Evolutionary conservation across 495 filamentous ascomycete species (phyloP).

Genomic region (Tetracladium setigerum): DNA sequence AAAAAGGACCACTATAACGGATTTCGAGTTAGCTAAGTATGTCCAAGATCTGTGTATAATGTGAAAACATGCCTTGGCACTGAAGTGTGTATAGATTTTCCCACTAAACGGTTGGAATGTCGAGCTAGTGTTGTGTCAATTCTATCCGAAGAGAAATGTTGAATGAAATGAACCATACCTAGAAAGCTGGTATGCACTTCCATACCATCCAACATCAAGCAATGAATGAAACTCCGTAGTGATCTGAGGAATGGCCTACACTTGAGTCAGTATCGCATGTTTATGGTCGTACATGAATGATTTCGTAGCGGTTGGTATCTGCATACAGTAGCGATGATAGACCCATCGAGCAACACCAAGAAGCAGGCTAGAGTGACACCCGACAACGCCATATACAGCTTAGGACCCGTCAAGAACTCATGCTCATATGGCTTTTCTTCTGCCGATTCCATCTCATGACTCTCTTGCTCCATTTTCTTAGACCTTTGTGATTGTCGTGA

Average conservation of each 20-base stretch:
- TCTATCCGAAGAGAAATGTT: no score
- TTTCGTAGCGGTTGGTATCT: no score
- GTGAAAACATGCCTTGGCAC: slow-evolving; percentile 25
- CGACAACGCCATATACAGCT: slow-evolving; percentile 18
- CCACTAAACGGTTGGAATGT: slow-evolving; percentile 38
- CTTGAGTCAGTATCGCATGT: neutral
- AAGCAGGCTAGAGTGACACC: slow-evolving; percentile 31
- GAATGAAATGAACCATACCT: slow-evolving; percentile 27
- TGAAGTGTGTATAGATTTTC: slow-evolving; percentile 37
- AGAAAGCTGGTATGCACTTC: slow-evolving; percentile 34
- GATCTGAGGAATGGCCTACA: slow-evolving; percentile 31
- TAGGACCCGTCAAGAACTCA: slow-evolving; percentile 16
- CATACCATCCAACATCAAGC: slow-evolving; percentile 42
- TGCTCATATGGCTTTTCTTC: no score
- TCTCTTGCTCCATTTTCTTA: no score
- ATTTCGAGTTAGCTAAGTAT: no score
- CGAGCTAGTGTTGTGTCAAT: slow-evolving; percentile 18
- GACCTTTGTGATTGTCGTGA: no score
- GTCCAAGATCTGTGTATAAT: no score
- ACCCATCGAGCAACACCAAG: slow-evolving; percentile 39
- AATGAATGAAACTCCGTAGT: slow-evolving; percentile 36
- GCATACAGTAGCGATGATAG: slow-evolving; percentile 35
- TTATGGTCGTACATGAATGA: no score
- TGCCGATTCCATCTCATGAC: no score
- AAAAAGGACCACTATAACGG: slow-evolving; percentile 36